Evolutionary conservation across 2,329 filamentous ascomycete species (phyloP), one percentile per base, ranked within the genome.

Genomic region (Graphium sp.): DNA sequence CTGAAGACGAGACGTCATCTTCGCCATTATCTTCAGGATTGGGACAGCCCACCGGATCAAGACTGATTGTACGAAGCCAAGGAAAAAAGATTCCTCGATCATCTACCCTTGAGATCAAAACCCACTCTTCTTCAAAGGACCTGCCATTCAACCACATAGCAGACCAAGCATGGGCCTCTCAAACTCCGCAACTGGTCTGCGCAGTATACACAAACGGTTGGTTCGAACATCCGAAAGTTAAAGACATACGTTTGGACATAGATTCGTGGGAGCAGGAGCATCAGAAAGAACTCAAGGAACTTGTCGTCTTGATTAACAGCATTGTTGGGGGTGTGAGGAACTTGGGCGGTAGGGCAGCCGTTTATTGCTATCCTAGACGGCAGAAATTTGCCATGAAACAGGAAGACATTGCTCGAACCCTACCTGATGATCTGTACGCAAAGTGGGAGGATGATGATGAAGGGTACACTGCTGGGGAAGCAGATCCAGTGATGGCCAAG

Each of bases 41-140:
- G n/a, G n/a, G n/a, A n/a, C n/a, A n/a, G n/a, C n/a, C n/a, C n/a
- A n/a, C n/a, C n/a, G 32, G 29, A 15, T 46, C 48, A 5, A 46
- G 37, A 30, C 37, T 55, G 31, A 36, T 12, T 6, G 40, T 57
- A 23, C 38, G 37, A 34, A 32, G 40, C 26, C 39, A 45, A 30
- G 56, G 53, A 8, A 22, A 41, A 12, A 7, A 15, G 10, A 41
- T 55, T 3, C 41, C 47, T n/a, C 38, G 45, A 6, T 36, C 44
- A 19, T 52, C 48, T 19, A 58, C 45, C 4, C 39, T 62, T 8
- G 54, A 61, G 36, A 52, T 62, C 42, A 62, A 61, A 41, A 61
- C 55, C 6, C 48, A 52, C 2, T 40, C 45, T n/a, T 19, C 22
- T 5, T 37, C 45, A 17, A 53, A 45, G 23, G 39, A 29, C 14